These are phyloP conservation scores for Mycena venus DNA, from an alignment of 768 basidiomycete genomes.

Conservation along the genomic window DNA sequence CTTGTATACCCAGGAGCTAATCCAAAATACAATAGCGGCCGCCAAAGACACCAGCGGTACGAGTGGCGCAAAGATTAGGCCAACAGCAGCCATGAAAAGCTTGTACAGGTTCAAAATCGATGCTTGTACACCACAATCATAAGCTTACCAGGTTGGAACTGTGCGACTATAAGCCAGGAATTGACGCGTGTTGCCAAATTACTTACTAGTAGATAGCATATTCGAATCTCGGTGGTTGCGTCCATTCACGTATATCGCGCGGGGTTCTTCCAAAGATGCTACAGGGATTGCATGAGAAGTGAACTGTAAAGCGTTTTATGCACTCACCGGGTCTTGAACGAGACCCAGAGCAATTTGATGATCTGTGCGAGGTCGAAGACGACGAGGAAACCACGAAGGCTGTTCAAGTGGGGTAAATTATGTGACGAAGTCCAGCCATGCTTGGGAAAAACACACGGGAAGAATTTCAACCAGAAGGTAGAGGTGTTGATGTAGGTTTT, in stretches of 20 bases:
- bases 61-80: constrained; percentile 85
- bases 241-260: constrained; percentile 83
- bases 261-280: constrained; percentile 82
- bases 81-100: constrained; percentile 84
- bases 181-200: background rate
- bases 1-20: constrained; percentile 81
- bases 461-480: constrained; percentile 86
- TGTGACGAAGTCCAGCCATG: background rate
- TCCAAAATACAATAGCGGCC: constrained; percentile 81
- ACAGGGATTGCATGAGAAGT: background rate
- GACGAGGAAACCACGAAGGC: constrained; percentile 84
- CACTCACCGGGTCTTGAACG: constrained; percentile 68
- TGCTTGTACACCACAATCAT: background rate
- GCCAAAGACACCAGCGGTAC: constrained; percentile 85
- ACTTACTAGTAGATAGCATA: constrained; percentile 81
- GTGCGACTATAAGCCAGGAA: background rate
- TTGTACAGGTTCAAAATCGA: constrained; percentile 36
- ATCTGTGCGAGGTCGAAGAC: constrained; percentile 88
- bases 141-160: constrained; percentile 49
- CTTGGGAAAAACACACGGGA: constrained; percentile 65
- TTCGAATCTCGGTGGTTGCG: constrained; percentile 81
- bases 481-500: constrained; percentile 84
- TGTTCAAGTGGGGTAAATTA: constrained; percentile 39
- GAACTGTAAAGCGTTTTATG: background rate
- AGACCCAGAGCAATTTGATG: constrained; percentile 74